Conservation (phyloP, 768 basidiomycete species). For the Boletus eberwhitei region DNA sequence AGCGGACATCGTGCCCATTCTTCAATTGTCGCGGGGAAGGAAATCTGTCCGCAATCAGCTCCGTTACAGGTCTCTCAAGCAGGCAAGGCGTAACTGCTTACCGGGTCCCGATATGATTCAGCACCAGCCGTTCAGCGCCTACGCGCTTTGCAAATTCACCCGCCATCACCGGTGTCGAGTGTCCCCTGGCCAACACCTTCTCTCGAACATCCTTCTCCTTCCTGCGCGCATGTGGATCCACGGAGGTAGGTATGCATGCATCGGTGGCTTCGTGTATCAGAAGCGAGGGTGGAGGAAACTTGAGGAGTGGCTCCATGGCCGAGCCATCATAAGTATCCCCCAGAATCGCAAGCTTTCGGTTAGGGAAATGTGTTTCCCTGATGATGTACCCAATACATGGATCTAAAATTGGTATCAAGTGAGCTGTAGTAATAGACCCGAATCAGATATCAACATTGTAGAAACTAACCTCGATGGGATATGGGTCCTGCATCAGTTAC, state of each 20-base stretch:
- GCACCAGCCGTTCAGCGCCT: slow-evolving; percentile 55
- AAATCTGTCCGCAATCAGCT: slow-evolving; percentile 38
- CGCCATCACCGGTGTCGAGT: slow-evolving; percentile 77
- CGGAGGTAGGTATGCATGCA: slow-evolving; percentile 55
- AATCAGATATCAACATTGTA: background rate
- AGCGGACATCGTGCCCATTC: slow-evolving; percentile 29
- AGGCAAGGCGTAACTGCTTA: slow-evolving; percentile 28
- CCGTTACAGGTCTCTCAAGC: background rate
- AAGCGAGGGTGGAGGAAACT: slow-evolving; percentile 50
- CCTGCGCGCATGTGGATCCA: slow-evolving; percentile 49
- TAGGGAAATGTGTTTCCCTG: slow-evolving; percentile 46
- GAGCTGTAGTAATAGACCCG: background rate
- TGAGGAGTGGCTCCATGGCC: slow-evolving; percentile 54
- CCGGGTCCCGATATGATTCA: slow-evolving; percentile 80
- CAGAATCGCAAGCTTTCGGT: slow-evolving; percentile 67
- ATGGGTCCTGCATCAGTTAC: slow-evolving; percentile 75
- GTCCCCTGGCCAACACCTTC: slow-evolving; percentile 63
- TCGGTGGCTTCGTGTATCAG: slow-evolving; percentile 88
- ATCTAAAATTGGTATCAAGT: slow-evolving; percentile 40
- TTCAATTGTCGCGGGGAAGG: slow-evolving; percentile 43
- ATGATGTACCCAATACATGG: slow-evolving; percentile 80
- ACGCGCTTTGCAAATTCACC: slow-evolving; percentile 67
- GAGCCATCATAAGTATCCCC: slow-evolving; percentile 75
- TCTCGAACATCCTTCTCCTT: slow-evolving; percentile 40
- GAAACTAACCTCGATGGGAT: slow-evolving; percentile 60